These are phyloP conservation scores for Breviolum minutum DNA, from an alignment of 73 alveolate species.

Conservation along the genomic window DNA sequence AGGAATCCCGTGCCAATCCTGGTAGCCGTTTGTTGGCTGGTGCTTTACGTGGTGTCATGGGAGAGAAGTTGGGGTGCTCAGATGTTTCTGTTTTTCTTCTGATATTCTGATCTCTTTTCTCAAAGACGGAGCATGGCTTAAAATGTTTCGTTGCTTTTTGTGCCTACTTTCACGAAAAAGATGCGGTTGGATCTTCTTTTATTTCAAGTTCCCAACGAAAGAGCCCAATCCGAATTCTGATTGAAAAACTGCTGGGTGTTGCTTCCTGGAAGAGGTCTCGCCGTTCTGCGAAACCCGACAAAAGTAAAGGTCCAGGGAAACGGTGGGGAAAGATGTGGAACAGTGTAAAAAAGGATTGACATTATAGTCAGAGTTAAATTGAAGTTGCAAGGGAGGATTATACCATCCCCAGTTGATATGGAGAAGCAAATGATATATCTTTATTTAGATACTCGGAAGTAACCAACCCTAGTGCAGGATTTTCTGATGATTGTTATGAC, in stretches of 20 bases:
- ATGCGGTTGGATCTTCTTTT: neutral
- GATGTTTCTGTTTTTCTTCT: neutral
- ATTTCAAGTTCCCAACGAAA: no score
- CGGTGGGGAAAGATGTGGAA: neutral
- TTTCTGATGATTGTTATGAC: no score
- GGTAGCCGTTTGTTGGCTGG: slow-evolving; percentile 80
- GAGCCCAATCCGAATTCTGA: no score
- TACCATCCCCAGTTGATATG: no score
- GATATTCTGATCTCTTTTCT: neutral
- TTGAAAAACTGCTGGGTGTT: neutral
- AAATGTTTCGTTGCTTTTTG: neutral
- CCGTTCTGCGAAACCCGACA: neutral
- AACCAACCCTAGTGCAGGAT: no score
- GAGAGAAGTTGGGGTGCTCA: slow-evolving; percentile 19
- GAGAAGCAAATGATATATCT: no score
- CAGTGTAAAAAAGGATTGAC: neutral
- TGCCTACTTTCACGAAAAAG: neutral
- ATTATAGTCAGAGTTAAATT: neutral
- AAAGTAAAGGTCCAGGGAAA: neutral
- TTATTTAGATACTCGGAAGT: no score
- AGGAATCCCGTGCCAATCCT: slow-evolving; percentile 31
- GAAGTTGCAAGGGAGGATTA: neutral
- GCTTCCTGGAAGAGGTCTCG: slow-evolving; percentile 4
- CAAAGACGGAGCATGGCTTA: neutral
- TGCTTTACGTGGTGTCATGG: slow-evolving; percentile 78